Evolutionary conservation across 352 stramenopile species (phyloP), one percentile per base, ranked within the genome.

Genomic region (Pythium monospermum): DNA sequence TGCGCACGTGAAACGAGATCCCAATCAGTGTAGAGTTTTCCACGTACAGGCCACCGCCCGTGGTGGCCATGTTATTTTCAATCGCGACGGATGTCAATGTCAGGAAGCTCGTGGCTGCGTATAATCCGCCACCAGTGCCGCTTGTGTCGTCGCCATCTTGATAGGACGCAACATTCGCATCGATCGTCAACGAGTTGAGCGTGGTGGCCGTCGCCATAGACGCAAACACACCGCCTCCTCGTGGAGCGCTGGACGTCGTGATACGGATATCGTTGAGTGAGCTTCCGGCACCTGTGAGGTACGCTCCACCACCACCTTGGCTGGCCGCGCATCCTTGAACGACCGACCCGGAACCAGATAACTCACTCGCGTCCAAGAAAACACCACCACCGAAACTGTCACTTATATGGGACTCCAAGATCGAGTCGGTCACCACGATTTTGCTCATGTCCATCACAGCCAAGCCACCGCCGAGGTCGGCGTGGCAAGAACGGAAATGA

Each of bases 281-380:
- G 37, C 37, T 43, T 35, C 30, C 30, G 37, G 36, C 22, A 15
- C 55, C 55, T 6, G 57, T 59, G 30, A 64, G 23, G 19, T 55
- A 55, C 2, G 21, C 46, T 2, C 54, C 57, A 6, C 57, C 57
- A 6, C 57, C 57, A 4, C 36, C 45, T 13, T n/a, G 11, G 4
- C 6, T 12, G 10, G 57, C 42, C 0, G 8, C n/a, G 19, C 40
- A 55, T 4, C 25, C 13, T 26, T 40, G 8, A 13, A 67, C 35
- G 25, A n/a, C 31, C 2, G 31, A 21, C 6, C n/a, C 31, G 0
- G n/a, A 26, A 1, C 40, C 59, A 11, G 19, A 36, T 6, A 67
- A 15, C 12, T 28, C 26, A n/a, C 59, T 67, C 5, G 47, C 16
- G 30, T 59, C 31, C 22, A 67, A 40, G 28, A 49, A 60, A 8